These are phyloP conservation scores for Tricholomella constricta DNA, from an alignment of 768 basidiomycete genomes.

Conservation along the genomic window DNA sequence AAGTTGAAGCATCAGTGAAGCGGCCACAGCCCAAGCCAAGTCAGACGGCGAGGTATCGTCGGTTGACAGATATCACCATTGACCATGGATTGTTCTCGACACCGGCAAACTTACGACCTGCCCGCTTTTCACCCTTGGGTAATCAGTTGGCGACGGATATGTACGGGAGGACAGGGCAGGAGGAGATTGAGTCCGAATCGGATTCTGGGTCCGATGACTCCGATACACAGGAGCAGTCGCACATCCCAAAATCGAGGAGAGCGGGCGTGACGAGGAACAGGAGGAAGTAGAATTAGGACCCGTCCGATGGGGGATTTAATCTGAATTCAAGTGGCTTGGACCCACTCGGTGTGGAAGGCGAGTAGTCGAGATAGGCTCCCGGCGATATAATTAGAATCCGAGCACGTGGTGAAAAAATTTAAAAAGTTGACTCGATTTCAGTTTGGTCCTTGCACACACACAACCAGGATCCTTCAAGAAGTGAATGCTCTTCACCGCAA, in stretches of 20 bases:
- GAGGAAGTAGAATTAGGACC: conserved; percentile 9
- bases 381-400: conserved; percentile 50
- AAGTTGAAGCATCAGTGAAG: conserved; percentile 35
- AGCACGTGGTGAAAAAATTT: conserved; percentile 18
- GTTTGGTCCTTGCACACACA: conserved; percentile 14
- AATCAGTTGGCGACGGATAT: conserved; percentile 35
- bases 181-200: conserved; percentile 36
- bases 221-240: conserved; percentile 42
- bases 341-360: too few species aligned
- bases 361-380: too few species aligned
- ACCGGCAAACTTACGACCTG: conserved; percentile 33
- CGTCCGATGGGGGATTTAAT: background rate
- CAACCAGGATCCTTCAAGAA: conserved; percentile 16
- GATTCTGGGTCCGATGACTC: conserved; percentile 50
- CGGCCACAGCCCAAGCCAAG: conserved; percentile 15
- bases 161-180: conserved; percentile 38
- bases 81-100: conserved; percentile 33
- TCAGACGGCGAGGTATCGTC: conserved; percentile 36
- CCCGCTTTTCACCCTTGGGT: conserved; percentile 23
- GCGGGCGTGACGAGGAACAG: conserved; percentile 42
- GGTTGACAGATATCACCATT: conserved; percentile 57
- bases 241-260: conserved; percentile 60
- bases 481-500: conserved; percentile 83
- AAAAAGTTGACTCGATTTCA: conserved; percentile 11
- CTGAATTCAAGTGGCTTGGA: too few species aligned